Base-by-base conservation (phyloP, 2,329 filamentous ascomycete genomes). In the Metarhizium sp. region DNA sequence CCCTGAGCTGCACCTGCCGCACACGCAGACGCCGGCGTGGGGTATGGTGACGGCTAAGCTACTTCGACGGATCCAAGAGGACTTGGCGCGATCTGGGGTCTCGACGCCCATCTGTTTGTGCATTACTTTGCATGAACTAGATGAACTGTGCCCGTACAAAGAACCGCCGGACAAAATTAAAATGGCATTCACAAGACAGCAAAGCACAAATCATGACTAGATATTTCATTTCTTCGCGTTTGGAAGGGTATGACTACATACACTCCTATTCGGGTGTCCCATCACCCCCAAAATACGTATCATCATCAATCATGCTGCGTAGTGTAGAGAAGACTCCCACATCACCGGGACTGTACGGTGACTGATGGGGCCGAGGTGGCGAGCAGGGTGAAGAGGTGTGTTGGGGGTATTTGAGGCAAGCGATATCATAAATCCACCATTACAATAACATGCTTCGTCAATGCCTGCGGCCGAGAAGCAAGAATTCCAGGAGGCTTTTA, bases 241-340 rank as follows among this genome's bases (percentile, higher is more conserved):
- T 58, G 57, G 45, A 50, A 55, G 50, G 51, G 55, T 57, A 61
- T 63, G 57, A 53, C 61, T 60, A 60, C 58, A 62, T 62, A 60
- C 60, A 64, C 60, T 60, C 55, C 58, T 56, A 58, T 55, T 48
- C 59, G 59, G 56, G 58, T 58, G 55, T 59, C 53, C 56, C 59
- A 53, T 50, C 52, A 55, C 59, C 58, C 55, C 53, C 51, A 56
- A 55, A 54, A 48, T 57, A 55, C 57, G 54, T 55, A 53, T 55
- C 55, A 51, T 59, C 58, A 56, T 60, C 58, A 58, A 58, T 60
- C 62, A 63, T 59, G 59, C 57, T 58, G 57, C 54, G 54, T 56
- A 55, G 56, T 61, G 60, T 59, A 57, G 57, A 55, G 53, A 50
- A 20, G 52, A 18, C 34, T 34, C 18, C 59, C 51, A 49, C 30